Evolutionary conservation across 129 eudicot species (phyloP).

Genomic region (Chrysanthemum seticuspe): DNA sequence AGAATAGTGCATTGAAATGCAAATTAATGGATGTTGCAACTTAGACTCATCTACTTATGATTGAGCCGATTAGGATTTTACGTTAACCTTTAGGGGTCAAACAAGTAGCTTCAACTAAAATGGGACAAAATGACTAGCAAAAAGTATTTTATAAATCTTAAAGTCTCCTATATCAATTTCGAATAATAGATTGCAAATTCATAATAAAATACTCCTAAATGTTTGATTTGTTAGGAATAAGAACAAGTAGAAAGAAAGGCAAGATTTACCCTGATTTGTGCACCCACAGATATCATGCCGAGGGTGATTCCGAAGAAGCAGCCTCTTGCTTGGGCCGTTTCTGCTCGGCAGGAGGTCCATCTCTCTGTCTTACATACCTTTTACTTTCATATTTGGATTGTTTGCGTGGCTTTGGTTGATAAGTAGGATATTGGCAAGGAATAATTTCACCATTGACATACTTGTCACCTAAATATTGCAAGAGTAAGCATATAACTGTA

Average conservation of each 20-base stretch:
- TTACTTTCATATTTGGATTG: conserved; percentile 75
- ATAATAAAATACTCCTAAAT: background rate
- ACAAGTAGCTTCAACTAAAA: no score
- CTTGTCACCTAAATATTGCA: conserved; percentile 64
- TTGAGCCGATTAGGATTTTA: no score
- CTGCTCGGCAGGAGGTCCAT: conserved; percentile 80
- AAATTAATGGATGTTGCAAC: no score
- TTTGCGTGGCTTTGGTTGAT: conserved; percentile 78
- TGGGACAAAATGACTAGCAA: no score
- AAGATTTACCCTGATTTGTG: conserved; percentile 19
- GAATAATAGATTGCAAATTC: background rate
- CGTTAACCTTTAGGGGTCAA: no score
- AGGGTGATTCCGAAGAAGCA: conserved; percentile 43
- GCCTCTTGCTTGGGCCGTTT: conserved; percentile 69
- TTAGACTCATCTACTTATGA: no score
- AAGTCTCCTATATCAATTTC: no score
- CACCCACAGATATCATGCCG: conserved; percentile 19
- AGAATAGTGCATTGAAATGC: no score
- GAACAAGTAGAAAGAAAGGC: background rate
- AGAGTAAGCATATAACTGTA: background rate
- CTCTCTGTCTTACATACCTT: conserved; percentile 82
- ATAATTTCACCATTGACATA: conserved; percentile 93
- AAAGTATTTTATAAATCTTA: no score
- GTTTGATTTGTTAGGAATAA: background rate
- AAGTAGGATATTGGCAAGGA: conserved; percentile 94